These are phyloP conservation scores for Pichia insulana DNA, from an alignment of 805 yeast species.

Conservation along the genomic window DNA sequence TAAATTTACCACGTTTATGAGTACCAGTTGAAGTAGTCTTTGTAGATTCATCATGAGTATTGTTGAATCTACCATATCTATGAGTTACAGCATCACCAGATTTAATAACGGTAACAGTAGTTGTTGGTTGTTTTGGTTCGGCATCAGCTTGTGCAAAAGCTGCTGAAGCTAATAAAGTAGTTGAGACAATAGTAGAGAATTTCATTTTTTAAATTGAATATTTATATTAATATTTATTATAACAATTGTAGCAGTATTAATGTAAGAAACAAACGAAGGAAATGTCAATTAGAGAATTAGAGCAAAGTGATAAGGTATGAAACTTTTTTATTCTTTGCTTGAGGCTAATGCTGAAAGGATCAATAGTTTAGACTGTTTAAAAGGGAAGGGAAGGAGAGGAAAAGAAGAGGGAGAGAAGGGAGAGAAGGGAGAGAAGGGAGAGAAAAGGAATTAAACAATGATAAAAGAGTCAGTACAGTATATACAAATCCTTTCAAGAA, in stretches of 20 bases:
- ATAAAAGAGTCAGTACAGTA: too few species aligned
- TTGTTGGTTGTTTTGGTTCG: conserved; percentile 20
- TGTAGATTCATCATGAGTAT: conserved; percentile 24
- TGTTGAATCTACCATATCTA: conserved; percentile 47
- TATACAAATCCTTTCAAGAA: too few species aligned
- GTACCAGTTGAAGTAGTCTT: conserved; percentile 27
- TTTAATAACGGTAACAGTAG: conserved; percentile 26
- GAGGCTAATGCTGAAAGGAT: too few species aligned
- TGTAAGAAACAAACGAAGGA: not conserved
- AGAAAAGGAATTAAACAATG: too few species aligned
- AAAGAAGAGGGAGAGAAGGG: too few species aligned
- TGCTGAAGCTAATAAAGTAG: conserved; percentile 24
- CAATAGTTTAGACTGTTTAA: too few species aligned
- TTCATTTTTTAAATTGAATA: too few species aligned
- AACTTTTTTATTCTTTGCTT: not conserved
- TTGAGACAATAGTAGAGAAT: conserved; percentile 28
- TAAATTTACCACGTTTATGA: conserved; percentile 41
- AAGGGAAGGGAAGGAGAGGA: too few species aligned
- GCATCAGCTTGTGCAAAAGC: conserved; percentile 20
- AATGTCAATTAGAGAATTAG: not conserved
- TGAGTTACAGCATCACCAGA: conserved; percentile 36
- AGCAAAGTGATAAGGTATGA: not conserved
- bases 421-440: too few species aligned
- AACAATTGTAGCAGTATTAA: too few species aligned
- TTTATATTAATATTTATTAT: too few species aligned